phyloP scores from a whole-genome alignment of 2,329 filamentous ascomycete species.

The Hawksworthiomyces lignivorus region DNA sequence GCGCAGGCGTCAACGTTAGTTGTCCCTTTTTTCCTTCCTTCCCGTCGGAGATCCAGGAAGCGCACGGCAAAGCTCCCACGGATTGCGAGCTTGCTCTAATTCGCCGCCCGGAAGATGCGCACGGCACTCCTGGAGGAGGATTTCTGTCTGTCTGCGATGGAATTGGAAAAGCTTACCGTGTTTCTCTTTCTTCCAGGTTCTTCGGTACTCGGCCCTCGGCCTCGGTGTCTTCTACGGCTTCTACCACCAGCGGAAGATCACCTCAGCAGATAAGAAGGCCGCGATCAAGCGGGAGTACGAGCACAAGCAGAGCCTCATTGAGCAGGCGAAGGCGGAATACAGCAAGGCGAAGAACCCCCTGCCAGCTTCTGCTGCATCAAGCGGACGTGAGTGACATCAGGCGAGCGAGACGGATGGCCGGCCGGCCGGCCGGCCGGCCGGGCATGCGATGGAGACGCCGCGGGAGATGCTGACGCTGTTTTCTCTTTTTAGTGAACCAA shows the following conservation, averaged over 20 bases:
- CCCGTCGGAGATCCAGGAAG: not conserved
- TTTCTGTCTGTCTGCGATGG: too few species aligned
- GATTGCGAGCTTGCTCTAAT: too few species aligned
- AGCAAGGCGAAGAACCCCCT: conserved; percentile 59
- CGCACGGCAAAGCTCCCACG: not conserved
- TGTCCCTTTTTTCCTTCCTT: conserved; percentile 13
- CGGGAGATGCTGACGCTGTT: conserved; percentile 1
- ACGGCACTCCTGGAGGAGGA: too few species aligned
- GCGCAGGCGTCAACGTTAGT: conserved; percentile 26
- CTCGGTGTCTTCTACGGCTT: conserved; percentile 92
- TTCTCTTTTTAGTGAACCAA: conserved; percentile 22
- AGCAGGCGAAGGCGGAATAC: conserved; percentile 87
- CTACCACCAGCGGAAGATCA: conserved; percentile 82
- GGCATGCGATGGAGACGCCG: too few species aligned
- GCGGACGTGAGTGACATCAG: conserved; percentile 25
- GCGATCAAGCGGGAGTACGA: conserved; percentile 76
- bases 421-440: too few species aligned
- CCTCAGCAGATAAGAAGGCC: conserved; percentile 59
- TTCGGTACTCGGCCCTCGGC: conserved; percentile 91
- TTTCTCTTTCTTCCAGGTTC: conserved; percentile 55
- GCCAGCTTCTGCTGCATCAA: conserved; percentile 23
- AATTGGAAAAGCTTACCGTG: not conserved
- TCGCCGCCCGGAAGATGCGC: too few species aligned
- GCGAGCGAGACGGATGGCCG: too few species aligned
- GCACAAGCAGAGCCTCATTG: conserved; percentile 85